A percentile compares a stretch with the other conserved stretches of the same genome.
phyloP scores from a whole-genome alignment of 2,329 filamentous ascomycete genomes.

The Furcasterigmium furcatum region DNA sequence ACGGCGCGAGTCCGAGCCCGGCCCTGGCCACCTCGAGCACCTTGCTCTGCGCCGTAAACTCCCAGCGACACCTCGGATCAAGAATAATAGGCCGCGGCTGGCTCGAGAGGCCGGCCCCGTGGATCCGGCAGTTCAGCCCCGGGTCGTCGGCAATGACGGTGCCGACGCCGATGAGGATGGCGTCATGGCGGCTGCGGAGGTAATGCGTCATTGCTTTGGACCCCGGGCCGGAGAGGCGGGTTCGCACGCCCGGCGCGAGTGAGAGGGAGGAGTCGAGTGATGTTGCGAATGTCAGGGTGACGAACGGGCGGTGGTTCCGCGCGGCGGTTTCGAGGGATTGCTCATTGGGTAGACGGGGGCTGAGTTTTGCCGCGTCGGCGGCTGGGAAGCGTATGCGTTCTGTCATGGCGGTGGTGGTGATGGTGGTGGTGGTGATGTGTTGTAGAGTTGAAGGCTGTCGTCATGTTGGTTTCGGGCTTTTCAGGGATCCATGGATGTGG shows the following conservation, averaged over 20 bases:
- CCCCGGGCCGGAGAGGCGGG: constrained; percentile 74
- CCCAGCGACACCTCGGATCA: constrained; percentile 77
- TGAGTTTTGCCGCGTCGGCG: constrained; percentile 20
- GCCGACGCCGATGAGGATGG: constrained; percentile 80
- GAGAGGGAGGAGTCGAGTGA: constrained; percentile 83
- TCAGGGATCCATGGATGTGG: no score
- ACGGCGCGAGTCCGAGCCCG: constrained; percentile 70
- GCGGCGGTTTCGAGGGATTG: constrained; percentile 4
- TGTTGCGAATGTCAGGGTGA: constrained; percentile 86
- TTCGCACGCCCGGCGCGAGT: constrained; percentile 75
- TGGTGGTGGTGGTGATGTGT: background rate
- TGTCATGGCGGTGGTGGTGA: constrained; percentile 15
- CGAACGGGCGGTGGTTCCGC: constrained; percentile 35
- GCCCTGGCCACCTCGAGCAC: constrained; percentile 62
- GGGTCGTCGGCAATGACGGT: constrained; percentile 86
- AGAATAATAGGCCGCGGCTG: constrained; percentile 82
- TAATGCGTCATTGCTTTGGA: constrained; percentile 94
- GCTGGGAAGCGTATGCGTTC: constrained; percentile 16
- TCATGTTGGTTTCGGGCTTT: background rate
- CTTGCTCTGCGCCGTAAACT: constrained; percentile 55
- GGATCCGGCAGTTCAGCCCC: constrained; percentile 76
- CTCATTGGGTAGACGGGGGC: constrained; percentile 21
- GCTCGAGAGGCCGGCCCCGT: constrained; percentile 44
- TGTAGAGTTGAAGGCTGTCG: background rate
- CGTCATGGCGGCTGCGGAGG: constrained; percentile 76